Percentiles rank a stretch among this genome's conserved stretches.
Conservation (phyloP, 306 rosid species). For the Dicorynia guianensis region DNA sequence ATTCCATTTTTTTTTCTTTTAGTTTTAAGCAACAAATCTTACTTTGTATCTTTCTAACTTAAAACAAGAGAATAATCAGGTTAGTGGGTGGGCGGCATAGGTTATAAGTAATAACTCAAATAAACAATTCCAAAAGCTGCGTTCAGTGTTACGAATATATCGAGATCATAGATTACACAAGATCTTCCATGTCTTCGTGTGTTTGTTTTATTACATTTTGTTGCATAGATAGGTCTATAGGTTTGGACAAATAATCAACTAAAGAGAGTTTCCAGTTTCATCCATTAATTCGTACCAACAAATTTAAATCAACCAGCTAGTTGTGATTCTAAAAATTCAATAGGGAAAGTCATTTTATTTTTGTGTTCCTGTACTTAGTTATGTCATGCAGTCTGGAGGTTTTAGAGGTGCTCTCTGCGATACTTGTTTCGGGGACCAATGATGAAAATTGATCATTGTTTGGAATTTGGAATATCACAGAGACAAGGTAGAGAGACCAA, state of each 20-base stretch:
- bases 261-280: background rate
- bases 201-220: constrained; percentile 46
- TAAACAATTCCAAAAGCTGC: constrained; percentile 43
- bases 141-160: constrained; percentile 51
- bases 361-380: background rate
- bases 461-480: background rate
- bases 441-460: background rate
- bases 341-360: background rate
- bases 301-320: background rate
- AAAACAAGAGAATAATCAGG: constrained; percentile 60
- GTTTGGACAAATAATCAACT: constrained; percentile 30
- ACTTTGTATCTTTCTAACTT: too few species aligned
- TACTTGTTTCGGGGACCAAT: too few species aligned
- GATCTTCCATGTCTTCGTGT: constrained; percentile 72
- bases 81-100: constrained; percentile 55
- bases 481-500: background rate
- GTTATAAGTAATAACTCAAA: constrained; percentile 38
- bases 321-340: background rate
- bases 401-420: too few species aligned
- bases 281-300: too few species aligned
- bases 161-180: constrained; percentile 62
- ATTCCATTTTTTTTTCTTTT: too few species aligned
- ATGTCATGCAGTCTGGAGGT: background rate
- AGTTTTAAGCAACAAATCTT: too few species aligned
- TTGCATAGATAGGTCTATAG: constrained; percentile 12